Percentiles rank a stretch among this genome's conserved stretches.
phyloP scores from a whole-genome alignment of 768 basidiomycete species.

The Rhodotorula toruloides region DNA sequence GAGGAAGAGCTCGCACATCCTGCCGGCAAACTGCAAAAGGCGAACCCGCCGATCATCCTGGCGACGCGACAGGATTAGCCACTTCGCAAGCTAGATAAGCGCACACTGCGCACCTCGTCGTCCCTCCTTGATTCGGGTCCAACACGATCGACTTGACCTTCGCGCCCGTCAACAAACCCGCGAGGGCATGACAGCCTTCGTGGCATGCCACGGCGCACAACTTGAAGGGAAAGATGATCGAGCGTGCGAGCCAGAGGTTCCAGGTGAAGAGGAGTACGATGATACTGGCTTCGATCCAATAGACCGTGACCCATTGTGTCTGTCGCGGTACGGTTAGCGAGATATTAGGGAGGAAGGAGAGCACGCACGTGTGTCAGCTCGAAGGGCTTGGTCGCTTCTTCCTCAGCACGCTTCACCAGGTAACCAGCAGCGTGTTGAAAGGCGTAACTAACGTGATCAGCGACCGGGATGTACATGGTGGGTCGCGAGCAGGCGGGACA shows the following conservation, averaged over 20 bases:
- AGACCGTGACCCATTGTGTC: slow-evolving; percentile 34
- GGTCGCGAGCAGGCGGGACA: accelerated
- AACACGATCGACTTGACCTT: slow-evolving; percentile 19
- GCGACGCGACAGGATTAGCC: slow-evolving; percentile 26
- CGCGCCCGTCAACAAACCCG: slow-evolving; percentile 21
- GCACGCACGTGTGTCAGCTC: slow-evolving; percentile 5
- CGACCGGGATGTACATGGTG: slow-evolving; percentile 5
- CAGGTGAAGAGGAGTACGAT: slow-evolving; percentile 14
- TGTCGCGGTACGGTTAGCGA: background rate
- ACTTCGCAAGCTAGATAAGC: too few relatives aligned
- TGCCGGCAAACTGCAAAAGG: slow-evolving; percentile 12
- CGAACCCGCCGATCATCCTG: slow-evolving; percentile 22
- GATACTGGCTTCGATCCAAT: slow-evolving; percentile 20
- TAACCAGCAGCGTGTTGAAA: background rate
- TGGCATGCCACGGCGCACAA: slow-evolving; percentile 1
- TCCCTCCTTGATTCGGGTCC: slow-evolving; percentile 36
- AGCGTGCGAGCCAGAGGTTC: slow-evolving; percentile 24
- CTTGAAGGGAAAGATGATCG: slow-evolving; percentile 31
- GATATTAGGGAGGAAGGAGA: background rate
- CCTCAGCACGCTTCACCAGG: slow-evolving; percentile 3
- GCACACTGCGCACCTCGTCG: too few relatives aligned
- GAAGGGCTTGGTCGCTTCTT: background rate
- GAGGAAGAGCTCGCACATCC: slow-evolving; percentile 10
- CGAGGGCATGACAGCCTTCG: slow-evolving; percentile 22
- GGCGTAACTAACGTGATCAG: background rate